Evolutionary conservation across 2,329 filamentous ascomycete genomes (phyloP).

Genomic region (Fusarium chaquense): DNA sequence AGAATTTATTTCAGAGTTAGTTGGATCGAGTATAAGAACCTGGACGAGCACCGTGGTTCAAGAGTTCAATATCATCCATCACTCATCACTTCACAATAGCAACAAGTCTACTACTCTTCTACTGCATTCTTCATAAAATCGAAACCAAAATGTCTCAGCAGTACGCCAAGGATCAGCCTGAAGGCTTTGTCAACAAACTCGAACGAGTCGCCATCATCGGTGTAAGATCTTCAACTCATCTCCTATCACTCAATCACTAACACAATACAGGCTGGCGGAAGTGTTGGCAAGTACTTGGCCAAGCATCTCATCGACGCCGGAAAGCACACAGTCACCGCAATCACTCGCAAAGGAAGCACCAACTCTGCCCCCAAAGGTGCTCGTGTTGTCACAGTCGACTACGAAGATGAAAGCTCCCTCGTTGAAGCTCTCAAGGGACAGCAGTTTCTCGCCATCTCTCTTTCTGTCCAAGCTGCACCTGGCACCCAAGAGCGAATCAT

Average conservation of each 20-base stretch:
- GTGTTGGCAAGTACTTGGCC: slow-evolving; percentile 55
- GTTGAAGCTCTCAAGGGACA: slow-evolving; percentile 64
- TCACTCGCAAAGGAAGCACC: slow-evolving; percentile 59
- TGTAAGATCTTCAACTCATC: slow-evolving; percentile 49
- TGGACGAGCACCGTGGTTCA: background rate
- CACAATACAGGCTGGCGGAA: slow-evolving; percentile 55
- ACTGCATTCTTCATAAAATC: background rate
- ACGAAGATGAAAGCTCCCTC: slow-evolving; percentile 58
- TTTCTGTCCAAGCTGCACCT: slow-evolving; percentile 57
- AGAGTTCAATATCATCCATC: background rate
- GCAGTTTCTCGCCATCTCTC: slow-evolving; percentile 68
- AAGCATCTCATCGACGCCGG: slow-evolving; percentile 59
- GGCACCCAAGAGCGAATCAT: slow-evolving; percentile 64
- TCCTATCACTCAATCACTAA: background rate
- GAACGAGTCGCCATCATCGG: slow-evolving; percentile 61
- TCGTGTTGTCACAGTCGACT: slow-evolving; percentile 57
- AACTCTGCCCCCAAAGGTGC: slow-evolving; percentile 60
- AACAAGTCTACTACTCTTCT: background rate
- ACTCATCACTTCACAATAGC: background rate
- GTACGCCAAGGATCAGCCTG: slow-evolving; percentile 53
- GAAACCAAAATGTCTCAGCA: slow-evolving; percentile 37
- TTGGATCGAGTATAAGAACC: background rate
- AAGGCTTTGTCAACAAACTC: slow-evolving; percentile 56
- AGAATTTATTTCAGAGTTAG: rapidly evolving
- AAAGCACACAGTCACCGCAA: slow-evolving; percentile 64